A percentile compares a stretch with the other conserved stretches of the same genome.
Evolutionary conservation across 1,284 basidiomycete species (phyloP).

Genomic region (Microbotryum saponariae): DNA sequence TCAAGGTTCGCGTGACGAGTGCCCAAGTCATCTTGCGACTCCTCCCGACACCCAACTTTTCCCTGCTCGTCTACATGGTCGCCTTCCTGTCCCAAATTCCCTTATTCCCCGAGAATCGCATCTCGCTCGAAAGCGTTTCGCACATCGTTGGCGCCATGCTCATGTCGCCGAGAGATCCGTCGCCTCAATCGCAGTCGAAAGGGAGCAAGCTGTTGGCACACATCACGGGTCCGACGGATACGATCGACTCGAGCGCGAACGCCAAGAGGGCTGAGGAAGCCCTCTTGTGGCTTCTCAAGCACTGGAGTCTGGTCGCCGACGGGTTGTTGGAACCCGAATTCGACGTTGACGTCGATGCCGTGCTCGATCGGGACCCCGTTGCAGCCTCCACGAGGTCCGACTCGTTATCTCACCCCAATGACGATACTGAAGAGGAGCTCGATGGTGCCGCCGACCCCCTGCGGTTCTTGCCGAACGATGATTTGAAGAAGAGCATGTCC

Average conservation of each 20-base stretch:
- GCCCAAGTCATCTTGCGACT: conserved; percentile 55
- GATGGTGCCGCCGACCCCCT: no score
- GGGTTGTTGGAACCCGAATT: conserved; percentile 29
- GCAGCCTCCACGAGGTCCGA: no score
- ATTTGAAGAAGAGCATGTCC: no score
- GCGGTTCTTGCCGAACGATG: no score
- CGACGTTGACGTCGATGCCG: conserved; percentile 14
- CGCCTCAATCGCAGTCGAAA: neutral
- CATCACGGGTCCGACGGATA: conserved; percentile 26
- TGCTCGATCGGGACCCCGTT: conserved; percentile 5
- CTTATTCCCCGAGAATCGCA: conserved; percentile 39
- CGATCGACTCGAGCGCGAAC: neutral
- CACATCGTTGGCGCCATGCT: conserved; percentile 41
- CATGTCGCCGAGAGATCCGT: conserved; percentile 32
- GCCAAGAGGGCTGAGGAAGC: conserved; percentile 21
- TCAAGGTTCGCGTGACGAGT: conserved; percentile 36
- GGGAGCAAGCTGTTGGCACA: neutral
- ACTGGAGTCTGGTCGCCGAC: conserved; percentile 26
- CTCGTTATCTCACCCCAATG: no score
- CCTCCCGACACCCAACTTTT: conserved; percentile 53
- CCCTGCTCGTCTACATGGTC: conserved; percentile 55
- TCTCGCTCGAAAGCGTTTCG: conserved; percentile 39
- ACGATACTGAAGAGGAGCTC: no score
- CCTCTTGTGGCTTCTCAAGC: conserved; percentile 23
- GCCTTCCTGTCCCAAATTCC: conserved; percentile 51